phyloP scores from a whole-genome alignment of 2,329 filamentous ascomycete genomes.

The Xylariaceae sp. region DNA sequence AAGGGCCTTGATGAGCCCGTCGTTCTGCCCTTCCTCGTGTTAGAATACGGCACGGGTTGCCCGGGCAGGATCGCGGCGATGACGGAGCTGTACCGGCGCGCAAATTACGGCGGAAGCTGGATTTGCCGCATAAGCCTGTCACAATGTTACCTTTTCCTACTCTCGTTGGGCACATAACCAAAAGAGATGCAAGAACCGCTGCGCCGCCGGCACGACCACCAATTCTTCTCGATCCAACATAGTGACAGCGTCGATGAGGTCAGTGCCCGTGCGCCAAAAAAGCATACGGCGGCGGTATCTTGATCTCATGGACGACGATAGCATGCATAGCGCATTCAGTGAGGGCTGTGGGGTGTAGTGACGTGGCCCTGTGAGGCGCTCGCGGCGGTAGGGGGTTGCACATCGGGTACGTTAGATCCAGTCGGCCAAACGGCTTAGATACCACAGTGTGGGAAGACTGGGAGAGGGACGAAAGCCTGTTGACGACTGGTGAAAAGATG shows the following conservation, averaged over 20 bases:
- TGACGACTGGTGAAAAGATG: not conserved
- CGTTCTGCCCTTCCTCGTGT: slow-evolving; percentile 61
- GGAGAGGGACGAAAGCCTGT: not conserved
- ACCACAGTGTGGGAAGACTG: not conserved
- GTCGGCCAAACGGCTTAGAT: not conserved
- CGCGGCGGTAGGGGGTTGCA: not conserved
- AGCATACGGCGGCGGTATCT: not conserved
- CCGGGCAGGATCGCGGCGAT: slow-evolving; percentile 31
- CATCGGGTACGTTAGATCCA: not conserved
- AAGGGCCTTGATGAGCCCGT: slow-evolving; percentile 49
- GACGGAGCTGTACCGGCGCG: slow-evolving; percentile 29
- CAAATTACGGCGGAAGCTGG: slow-evolving; percentile 29
- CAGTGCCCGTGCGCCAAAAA: not conserved
- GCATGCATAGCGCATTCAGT: not conserved
- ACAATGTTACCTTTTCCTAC: slow-evolving; percentile 33
- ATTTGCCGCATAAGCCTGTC: slow-evolving; percentile 30
- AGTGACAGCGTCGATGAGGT: not conserved
- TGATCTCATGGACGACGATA: not conserved
- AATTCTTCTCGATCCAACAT: slow-evolving; percentile 52
- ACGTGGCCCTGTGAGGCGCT: not conserved
- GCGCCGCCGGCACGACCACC: slow-evolving; percentile 41
- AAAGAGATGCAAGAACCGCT: slow-evolving; percentile 42
- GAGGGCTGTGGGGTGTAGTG: not conserved
- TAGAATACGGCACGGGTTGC: slow-evolving; percentile 38
- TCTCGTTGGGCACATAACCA: slow-evolving; percentile 42